Percentiles rank a stretch among this genome's conserved stretches.
These are phyloP conservation scores for Penicillium corylophilum DNA, from an alignment of 2,329 filamentous ascomycete species.

Conservation along the genomic window DNA sequence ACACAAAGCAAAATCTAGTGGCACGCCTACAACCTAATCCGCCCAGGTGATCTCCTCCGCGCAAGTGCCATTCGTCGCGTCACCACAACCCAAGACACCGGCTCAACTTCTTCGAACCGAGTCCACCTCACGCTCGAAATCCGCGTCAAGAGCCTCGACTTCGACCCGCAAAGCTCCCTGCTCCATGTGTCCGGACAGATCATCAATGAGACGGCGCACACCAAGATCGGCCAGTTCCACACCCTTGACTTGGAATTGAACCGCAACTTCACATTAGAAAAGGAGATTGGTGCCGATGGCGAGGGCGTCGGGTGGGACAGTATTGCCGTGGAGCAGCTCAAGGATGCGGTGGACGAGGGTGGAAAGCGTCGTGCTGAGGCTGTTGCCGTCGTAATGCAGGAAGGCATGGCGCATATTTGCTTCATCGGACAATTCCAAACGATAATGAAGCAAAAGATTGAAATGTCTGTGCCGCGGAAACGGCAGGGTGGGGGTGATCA, in stretches of 20 bases:
- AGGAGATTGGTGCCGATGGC: constrained; percentile 57
- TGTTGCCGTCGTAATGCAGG: constrained; percentile 91
- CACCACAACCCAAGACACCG: constrained; percentile 58
- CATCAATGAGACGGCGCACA: constrained; percentile 64
- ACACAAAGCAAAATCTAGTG: constrained; percentile 49
- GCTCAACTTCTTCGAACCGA: constrained; percentile 62
- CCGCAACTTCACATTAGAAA: constrained; percentile 83
- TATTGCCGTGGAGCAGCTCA: constrained; percentile 73
- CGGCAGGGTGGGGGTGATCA: constrained; percentile 48
- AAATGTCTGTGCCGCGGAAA: constrained; percentile 50
- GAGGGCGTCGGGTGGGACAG: constrained; percentile 75
- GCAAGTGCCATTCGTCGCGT: constrained; percentile 67
- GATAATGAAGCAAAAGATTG: constrained; percentile 50
- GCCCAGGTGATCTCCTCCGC: constrained; percentile 62
- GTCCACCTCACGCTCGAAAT: constrained; percentile 66
- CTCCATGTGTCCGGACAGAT: constrained; percentile 68
- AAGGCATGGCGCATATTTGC: constrained; percentile 57
- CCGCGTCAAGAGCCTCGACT: constrained; percentile 65
- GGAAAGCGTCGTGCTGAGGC: constrained; percentile 74
- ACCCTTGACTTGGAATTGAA: constrained; percentile 83
- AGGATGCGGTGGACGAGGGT: constrained; percentile 70
- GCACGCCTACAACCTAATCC: constrained; percentile 73
- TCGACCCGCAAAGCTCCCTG: constrained; percentile 66
- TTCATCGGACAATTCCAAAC: constrained; percentile 52
- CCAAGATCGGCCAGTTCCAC: constrained; percentile 66